Evolutionary conservation across 345 rosid genomes (phyloP).

Genomic region (thale cress (Arabidopsis thaliana)): TAIR10.1 NC_003075.7:16077001-16077500

Average conservation of each 20-base stretch:
- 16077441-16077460: conserved; percentile 80
- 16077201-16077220: conserved; percentile 73
- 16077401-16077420: conserved; percentile 61
- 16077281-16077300: conserved; percentile 83
- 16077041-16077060: conserved; percentile 77
- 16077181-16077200: conserved; percentile 84
- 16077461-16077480: conserved; percentile 89
- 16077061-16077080: conserved; percentile 73
- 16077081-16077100: conserved; percentile 83
- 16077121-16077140: conserved; percentile 71
- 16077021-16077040: conserved; percentile 75
- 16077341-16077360: conserved; percentile 77
- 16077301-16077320: conserved; percentile 76
- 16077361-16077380: conserved; percentile 61
- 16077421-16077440: conserved; percentile 65
- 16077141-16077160: conserved; percentile 84
- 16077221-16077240: conserved; percentile 49
- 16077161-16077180: conserved; percentile 88
- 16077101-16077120: conserved; percentile 73
- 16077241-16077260: conserved; percentile 65
- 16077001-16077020: conserved; percentile 72
- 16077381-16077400: conserved; percentile 66
- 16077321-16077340: conserved; percentile 71
- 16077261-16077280: conserved; percentile 85
- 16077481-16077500: conserved; percentile 84